Evolutionary conservation across 2,329 filamentous ascomycete species (phyloP).

Genomic region (Beauveria sp.): DNA sequence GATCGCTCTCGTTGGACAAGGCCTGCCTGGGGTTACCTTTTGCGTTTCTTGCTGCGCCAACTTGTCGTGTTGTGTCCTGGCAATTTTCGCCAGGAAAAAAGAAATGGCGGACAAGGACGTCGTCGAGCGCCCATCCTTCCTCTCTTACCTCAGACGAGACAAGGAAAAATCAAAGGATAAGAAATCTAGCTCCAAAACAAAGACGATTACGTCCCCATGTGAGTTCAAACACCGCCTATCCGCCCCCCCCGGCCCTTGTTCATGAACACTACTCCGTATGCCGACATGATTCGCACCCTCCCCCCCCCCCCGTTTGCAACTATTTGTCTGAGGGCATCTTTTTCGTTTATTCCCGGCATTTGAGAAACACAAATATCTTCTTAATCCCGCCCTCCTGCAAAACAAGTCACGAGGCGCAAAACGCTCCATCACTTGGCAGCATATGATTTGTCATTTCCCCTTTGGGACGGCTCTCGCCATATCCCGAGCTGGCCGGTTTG

Average conservation of each 20-base stretch:
- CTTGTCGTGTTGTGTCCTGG: no score
- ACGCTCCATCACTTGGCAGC: no score
- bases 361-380: no score
- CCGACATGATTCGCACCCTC: no score
- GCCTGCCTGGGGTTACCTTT: no score
- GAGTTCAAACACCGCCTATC: background rate
- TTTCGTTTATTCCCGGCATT: background rate
- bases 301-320: background rate
- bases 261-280: background rate
- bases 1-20: no score
- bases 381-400: no score
- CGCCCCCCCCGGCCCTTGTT: background rate
- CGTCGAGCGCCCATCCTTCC: slow-evolving; percentile 4
- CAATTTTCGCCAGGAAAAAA: no score
- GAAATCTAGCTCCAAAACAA: background rate
- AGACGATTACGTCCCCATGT: background rate
- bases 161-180: slow-evolving; percentile 8
- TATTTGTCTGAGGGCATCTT: background rate
- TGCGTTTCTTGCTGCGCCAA: background rate
- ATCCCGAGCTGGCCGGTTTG: background rate
- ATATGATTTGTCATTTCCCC: slow-evolving; percentile 9
- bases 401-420: no score
- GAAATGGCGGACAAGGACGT: background rate
- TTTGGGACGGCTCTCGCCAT: background rate
- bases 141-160: slow-evolving; percentile 10